phyloP scores from a whole-genome alignment of 495 filamentous ascomycete genomes.

The Astrothelium subdiscretum region DNA sequence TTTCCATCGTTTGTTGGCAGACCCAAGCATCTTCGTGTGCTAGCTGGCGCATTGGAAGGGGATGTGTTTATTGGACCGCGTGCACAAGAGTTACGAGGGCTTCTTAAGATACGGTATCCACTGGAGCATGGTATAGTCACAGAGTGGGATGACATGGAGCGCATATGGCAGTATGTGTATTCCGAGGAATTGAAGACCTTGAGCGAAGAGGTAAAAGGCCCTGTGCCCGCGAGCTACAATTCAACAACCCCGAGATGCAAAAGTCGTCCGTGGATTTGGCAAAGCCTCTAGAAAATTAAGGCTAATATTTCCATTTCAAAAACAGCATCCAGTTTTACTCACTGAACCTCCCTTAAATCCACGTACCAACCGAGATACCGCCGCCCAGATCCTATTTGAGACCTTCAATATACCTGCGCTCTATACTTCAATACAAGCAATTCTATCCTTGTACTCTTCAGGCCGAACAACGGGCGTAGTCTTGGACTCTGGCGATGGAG shows the following conservation, averaged over 20 bases:
- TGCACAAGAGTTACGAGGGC: constrained; percentile 81
- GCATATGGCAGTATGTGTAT: constrained; percentile 90
- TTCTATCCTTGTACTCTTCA: constrained; percentile 90
- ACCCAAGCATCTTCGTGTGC: constrained; percentile 90
- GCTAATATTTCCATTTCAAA: not conserved
- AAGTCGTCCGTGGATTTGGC: not conserved
- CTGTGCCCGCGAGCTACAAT: constrained; percentile 3
- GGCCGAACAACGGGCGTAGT: constrained; percentile 95
- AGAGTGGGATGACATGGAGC: constrained; percentile 99
- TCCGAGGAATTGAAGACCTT: constrained; percentile 81
- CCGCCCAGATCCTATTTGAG: constrained; percentile 96
- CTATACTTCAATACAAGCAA: constrained; percentile 94
- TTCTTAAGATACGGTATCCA: constrained; percentile 91
- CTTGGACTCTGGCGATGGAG: constrained; percentile 88
- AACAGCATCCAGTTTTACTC: constrained; percentile 82
- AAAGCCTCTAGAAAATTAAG: not conserved
- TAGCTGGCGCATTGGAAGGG: constrained; percentile 91
- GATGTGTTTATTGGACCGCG: constrained; percentile 94
- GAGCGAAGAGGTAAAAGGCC: constrained; percentile 72
- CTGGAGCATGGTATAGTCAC: constrained; percentile 97
- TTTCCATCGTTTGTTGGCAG: constrained; percentile 98
- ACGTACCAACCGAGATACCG: constrained; percentile 87
- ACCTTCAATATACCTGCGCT: constrained; percentile 96
- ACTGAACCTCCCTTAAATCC: constrained; percentile 97
- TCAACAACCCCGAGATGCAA: not conserved